Evolutionary conservation across 2,329 filamentous ascomycete genomes (phyloP).

Genomic region (Colletotrichum viniferum): DNA sequence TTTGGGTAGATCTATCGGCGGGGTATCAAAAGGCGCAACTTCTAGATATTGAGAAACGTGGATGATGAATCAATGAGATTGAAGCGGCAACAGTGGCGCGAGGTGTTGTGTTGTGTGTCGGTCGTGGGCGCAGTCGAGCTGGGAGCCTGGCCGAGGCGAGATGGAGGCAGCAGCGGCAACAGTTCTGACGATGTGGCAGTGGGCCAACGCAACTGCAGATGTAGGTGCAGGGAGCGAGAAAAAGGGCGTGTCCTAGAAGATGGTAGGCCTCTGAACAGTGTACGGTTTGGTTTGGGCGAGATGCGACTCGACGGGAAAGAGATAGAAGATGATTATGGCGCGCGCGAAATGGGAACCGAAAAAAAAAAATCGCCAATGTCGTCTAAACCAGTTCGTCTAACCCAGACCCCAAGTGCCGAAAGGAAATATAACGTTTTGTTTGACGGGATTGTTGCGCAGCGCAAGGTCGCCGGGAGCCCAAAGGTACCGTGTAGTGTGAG

Average conservation of each 20-base stretch:
- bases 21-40: conserved; percentile 11
- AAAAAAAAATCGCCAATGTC: conserved; percentile 21
- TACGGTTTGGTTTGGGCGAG: not conserved
- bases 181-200: not conserved
- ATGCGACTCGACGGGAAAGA: not conserved
- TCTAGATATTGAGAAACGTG: conserved; percentile 6
- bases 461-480: conserved; percentile 1
- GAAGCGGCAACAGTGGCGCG: not conserved
- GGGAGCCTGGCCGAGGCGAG: not conserved
- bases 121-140: not conserved
- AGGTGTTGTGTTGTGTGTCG: not conserved
- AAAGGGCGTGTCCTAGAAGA: not conserved
- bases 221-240: not conserved
- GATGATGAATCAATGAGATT: not conserved
- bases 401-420: conserved; percentile 33
- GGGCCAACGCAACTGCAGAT: not conserved
- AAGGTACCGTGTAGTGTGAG: not conserved
- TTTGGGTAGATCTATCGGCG: conserved; percentile 4
- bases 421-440: conserved; percentile 26
- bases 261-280: not conserved
- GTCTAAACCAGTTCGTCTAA: conserved; percentile 48
- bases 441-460: conserved; percentile 10
- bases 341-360: conserved; percentile 16
- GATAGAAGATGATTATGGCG: conserved; percentile 19
- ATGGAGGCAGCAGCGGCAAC: not conserved